Evolutionary conservation across 139 green algal genomes (phyloP), one percentile per base, ranked within the genome.

Genomic region (Chlorella sp.): DNA sequence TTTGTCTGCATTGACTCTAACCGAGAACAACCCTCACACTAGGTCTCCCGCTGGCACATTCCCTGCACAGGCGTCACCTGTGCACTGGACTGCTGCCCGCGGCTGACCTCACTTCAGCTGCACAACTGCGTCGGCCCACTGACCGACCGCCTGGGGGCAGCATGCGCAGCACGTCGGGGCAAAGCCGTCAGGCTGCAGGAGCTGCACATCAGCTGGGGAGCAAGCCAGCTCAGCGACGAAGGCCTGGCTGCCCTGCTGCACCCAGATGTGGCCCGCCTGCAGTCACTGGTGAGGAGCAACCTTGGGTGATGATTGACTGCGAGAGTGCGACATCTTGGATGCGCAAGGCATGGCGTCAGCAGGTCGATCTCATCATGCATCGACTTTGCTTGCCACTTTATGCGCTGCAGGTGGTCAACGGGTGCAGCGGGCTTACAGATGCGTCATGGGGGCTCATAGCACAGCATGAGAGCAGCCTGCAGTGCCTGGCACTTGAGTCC

Each of bases 81-180:
- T 16, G 28, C 60, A 30, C 72, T 78, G 72, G 28, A 36, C 17
- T 26, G 44, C 72, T 78, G 72, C 72, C 3, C 43, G 6, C 43
- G 41, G 72, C 72, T 78, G 36, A 78, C 72, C 0, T 60, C 28
- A 28, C 72, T 78, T 43, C 72, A 60, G 43, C 72, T 78, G 72
- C 26, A 19, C 30, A 30, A 14, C 43, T 78, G 72, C 44, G 28
- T n/a, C 24, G 72, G 72, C 7, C 72, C 72, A 28, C 41, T 78
- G 4, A 30, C 30, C 5, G 72, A 56, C 28, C 28, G 30, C 14
- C 72, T 78, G 44, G 72, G 67, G 16, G 6, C 67, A 73, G 13
- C 67, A 46, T 26, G n/a, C 40, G 36, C 36, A 46, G 67, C 67
- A 46, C n/a, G 30, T n/a, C 32, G 65, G n/a, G 17, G 32, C n/a